phyloP scores from a whole-genome alignment of 345 rosid species.

The Gossypium anomalum region DNA sequence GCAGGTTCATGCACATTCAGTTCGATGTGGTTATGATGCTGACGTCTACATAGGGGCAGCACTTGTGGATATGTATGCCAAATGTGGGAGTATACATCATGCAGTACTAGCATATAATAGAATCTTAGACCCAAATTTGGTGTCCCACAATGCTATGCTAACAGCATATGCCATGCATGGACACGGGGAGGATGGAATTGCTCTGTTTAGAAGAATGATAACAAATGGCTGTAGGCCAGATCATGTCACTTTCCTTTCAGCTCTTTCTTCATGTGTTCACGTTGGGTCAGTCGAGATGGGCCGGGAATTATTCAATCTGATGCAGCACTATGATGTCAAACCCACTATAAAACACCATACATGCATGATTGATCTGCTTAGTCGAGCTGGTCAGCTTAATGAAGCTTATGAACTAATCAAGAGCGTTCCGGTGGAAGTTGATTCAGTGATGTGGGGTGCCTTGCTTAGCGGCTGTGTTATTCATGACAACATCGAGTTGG shows the following conservation, averaged over 20 bases:
- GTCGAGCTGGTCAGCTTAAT: slow-evolving; percentile 41
- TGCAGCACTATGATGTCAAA: slow-evolving; percentile 32
- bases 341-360: slow-evolving; percentile 48
- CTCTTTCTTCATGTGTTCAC: slow-evolving; percentile 51
- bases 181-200: slow-evolving; percentile 44
- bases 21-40: slow-evolving; percentile 31
- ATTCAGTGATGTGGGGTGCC: slow-evolving; percentile 53
- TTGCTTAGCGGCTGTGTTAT: slow-evolving; percentile 45
- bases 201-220: slow-evolving; percentile 37
- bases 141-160: slow-evolving; percentile 50
- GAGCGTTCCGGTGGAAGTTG: slow-evolving; percentile 39
- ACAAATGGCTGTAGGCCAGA: slow-evolving; percentile 44
- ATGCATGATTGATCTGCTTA: slow-evolving; percentile 53
- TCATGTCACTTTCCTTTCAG: slow-evolving; percentile 50
- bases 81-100: slow-evolving; percentile 41
- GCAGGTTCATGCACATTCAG: slow-evolving; percentile 43
- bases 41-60: slow-evolving; percentile 46
- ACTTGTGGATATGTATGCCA: slow-evolving; percentile 55
- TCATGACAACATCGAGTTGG: slow-evolving; percentile 40
- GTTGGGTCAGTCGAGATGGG: slow-evolving; percentile 36
- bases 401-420: slow-evolving; percentile 43
- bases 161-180: slow-evolving; percentile 55
- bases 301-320: slow-evolving; percentile 35
- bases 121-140: slow-evolving; percentile 36
- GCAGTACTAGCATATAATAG: slow-evolving; percentile 31